Evolutionary conservation across 331 rosid genomes (phyloP).

Genomic region (Prunus yedoensis): DNA sequence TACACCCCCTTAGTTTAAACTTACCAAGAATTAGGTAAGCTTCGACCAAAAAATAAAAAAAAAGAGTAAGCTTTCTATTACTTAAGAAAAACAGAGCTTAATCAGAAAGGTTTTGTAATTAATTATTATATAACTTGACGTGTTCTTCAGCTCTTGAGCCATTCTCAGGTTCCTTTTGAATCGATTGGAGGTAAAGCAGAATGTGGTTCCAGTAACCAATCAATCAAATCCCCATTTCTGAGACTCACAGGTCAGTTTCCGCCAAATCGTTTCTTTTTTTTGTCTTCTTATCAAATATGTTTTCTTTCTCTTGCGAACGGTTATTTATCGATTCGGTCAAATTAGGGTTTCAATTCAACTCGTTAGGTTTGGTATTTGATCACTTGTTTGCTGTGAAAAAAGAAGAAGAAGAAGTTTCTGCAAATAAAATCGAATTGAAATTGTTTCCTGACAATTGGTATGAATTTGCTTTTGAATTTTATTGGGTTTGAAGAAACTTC

Average conservation of each 20-base stretch:
- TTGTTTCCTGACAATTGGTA: background rate
- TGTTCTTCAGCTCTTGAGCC: no score
- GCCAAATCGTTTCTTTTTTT: background rate
- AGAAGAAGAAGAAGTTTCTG: background rate
- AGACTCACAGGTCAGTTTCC: background rate
- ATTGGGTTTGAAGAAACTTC: no score
- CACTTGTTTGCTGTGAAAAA: background rate
- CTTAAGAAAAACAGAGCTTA: no score
- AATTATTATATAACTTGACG: no score
- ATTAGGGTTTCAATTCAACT: background rate
- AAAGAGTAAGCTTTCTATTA: no score
- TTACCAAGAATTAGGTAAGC: no score
- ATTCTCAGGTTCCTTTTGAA: background rate
- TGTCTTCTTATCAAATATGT: background rate
- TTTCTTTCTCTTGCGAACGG: background rate
- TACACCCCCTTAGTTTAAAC: no score
- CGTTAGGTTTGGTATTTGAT: background rate
- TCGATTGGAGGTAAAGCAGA: background rate
- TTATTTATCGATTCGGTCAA: background rate
- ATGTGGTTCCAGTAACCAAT: background rate
- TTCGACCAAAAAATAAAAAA: no score
- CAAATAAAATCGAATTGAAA: background rate
- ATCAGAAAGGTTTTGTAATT: no score
- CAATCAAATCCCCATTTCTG: slow-evolving; percentile 2
- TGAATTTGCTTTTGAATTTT: background rate